These are phyloP conservation scores for Isatis tinctoria DNA, from an alignment of 345 rosid genomes.

Conservation along the genomic window DNA sequence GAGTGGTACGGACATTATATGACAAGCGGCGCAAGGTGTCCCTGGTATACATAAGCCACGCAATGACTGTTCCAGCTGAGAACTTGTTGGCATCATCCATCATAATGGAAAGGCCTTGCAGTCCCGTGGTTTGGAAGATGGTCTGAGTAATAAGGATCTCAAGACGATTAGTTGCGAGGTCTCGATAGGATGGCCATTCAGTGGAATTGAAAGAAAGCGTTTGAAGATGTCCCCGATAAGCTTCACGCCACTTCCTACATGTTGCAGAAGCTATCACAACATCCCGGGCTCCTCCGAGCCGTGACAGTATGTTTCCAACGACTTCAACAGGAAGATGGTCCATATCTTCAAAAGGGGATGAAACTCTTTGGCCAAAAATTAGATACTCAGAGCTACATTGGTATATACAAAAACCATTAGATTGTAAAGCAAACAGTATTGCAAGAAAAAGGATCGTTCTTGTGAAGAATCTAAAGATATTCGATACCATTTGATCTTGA, in stretches of 20 bases:
- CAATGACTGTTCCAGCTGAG: constrained; percentile 63
- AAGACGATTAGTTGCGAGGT: constrained; percentile 48
- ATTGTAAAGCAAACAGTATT: not conserved
- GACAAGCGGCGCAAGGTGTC: constrained; percentile 55
- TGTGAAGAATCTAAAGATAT: not conserved
- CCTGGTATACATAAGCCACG: constrained; percentile 84
- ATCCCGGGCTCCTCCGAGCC: constrained; percentile 74
- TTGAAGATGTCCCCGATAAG: constrained; percentile 59
- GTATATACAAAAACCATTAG: not conserved
- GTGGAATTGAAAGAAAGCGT: constrained; percentile 65
- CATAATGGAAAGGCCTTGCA: constrained; percentile 63
- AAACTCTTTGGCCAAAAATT: not conserved
- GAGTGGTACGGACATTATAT: constrained; percentile 59
- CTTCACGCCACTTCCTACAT: constrained; percentile 83
- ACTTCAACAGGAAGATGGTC: constrained; percentile 89
- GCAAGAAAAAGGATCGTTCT: too few species aligned
- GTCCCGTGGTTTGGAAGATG: constrained; percentile 67
- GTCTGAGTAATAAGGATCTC: constrained; percentile 82
- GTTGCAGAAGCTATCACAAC: constrained; percentile 78
- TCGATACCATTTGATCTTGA: not conserved
- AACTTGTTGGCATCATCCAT: constrained; percentile 66
- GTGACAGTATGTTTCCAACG: constrained; percentile 81
- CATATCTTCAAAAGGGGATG: constrained; percentile 29
- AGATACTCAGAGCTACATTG: not conserved
- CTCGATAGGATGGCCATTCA: constrained; percentile 59